Conservation (phyloP, 148 eudicot species). For the Beta vulgaris region DNA sequence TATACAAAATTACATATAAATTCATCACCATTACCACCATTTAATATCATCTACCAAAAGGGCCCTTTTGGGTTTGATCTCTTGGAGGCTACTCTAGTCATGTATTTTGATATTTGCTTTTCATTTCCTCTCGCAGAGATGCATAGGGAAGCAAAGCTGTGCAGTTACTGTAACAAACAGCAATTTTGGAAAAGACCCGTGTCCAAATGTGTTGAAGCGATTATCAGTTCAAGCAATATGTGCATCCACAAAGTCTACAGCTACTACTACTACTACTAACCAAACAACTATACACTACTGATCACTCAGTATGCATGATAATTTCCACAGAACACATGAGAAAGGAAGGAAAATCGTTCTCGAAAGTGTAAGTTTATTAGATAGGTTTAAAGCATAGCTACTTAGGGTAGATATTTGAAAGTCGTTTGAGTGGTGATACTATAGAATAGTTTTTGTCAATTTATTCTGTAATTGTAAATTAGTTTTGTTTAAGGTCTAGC, state of each 20-base stretch:
- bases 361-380: slow-evolving; percentile 21
- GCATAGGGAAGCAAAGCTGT: slow-evolving; percentile 75
- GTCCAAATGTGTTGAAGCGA: slow-evolving; percentile 76
- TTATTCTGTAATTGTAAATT: slow-evolving; percentile 23
- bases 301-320: slow-evolving; percentile 23
- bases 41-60: too few species aligned
- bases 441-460: slow-evolving; percentile 17
- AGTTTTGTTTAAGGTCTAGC: slow-evolving; percentile 17
- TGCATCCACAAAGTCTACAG: slow-evolving; percentile 40
- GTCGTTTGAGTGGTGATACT: slow-evolving; percentile 4
- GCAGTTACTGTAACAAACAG: slow-evolving; percentile 73
- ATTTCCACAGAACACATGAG: neutral
- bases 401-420: slow-evolving; percentile 1
- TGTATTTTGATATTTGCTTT: neutral
- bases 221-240: slow-evolving; percentile 85
- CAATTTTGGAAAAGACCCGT: slow-evolving; percentile 81
- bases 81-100: neutral
- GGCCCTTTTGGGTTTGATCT: neutral
- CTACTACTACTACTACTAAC: slow-evolving; percentile 19
- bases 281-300: slow-evolving; percentile 25
- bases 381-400: slow-evolving; percentile 17
- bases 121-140: slow-evolving; percentile 44
- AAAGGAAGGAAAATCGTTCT: slow-evolving; percentile 3
- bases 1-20: too few species aligned
- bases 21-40: too few species aligned